Conservation (phyloP, 2,329 filamentous ascomycete genomes). For the Magnaporthiopsis rhizophila region DNA sequence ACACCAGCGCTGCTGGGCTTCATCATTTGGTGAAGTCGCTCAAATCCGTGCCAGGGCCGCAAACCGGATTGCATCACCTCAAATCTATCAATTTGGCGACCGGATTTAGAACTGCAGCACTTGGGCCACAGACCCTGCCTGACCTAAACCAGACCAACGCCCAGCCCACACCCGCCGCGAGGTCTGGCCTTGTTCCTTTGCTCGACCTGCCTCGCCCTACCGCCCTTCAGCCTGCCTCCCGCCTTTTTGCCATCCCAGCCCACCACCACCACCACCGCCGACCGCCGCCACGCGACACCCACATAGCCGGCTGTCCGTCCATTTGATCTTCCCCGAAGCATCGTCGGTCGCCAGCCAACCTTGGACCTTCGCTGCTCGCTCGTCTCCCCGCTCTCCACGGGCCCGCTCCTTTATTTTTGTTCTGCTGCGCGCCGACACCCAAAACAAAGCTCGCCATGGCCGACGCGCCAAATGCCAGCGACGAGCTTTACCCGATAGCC, state of each 20-base stretch:
- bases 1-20: not conserved
- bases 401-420: constrained; percentile 1
- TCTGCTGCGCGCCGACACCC: constrained; percentile 3
- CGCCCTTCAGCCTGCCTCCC: not conserved
- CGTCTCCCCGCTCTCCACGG: not conserved
- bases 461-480: constrained; percentile 80
- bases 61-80: not conserved
- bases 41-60: too few relatives aligned
- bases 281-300: not conserved
- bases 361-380: constrained; percentile 8
- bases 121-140: not conserved
- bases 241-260: not conserved
- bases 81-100: not conserved
- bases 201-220: constrained; percentile 4
- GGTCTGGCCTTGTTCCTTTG: not conserved
- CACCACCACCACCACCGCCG: not conserved
- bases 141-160: not conserved
- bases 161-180: not conserved
- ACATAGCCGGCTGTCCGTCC: not conserved
- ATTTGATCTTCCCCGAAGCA: not conserved
- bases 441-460: constrained; percentile 58
- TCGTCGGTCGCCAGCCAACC: not conserved
- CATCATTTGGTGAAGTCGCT: too few relatives aligned
- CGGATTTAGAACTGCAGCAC: not conserved
- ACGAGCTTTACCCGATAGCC: constrained; percentile 99